phyloP scores from a whole-genome alignment of 2,329 filamentous ascomycete genomes.

The Didymella segeticola region DNA sequence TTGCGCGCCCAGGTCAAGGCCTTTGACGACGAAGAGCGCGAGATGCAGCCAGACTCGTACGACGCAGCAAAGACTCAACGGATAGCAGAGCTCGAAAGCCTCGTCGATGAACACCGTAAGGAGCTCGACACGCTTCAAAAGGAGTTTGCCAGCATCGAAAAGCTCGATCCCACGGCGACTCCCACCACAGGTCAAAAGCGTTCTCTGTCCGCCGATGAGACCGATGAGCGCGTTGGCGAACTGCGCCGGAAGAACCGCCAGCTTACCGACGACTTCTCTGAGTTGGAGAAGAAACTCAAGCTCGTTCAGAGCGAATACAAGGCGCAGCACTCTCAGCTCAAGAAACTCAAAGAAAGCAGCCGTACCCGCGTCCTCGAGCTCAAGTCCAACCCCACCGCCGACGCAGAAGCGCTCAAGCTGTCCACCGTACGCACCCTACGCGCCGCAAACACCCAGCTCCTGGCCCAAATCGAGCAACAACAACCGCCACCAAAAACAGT shows the following conservation, averaged over 20 bases:
- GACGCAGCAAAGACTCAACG: constrained; percentile 77
- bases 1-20: constrained; percentile 89
- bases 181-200: constrained; percentile 66
- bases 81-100: constrained; percentile 80
- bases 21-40: constrained; percentile 83
- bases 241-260: constrained; percentile 87
- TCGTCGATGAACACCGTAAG: constrained; percentile 83
- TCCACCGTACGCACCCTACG: constrained; percentile 78
- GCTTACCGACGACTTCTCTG: constrained; percentile 77
- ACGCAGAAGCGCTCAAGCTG: constrained; percentile 83
- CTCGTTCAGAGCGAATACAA: constrained; percentile 78
- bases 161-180: constrained; percentile 44
- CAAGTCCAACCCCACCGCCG: constrained; percentile 88
- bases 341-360: constrained; percentile 68
- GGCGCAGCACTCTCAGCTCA: constrained; percentile 75
- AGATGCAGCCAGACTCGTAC: constrained; percentile 79
- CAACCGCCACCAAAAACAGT: constrained; percentile 58
- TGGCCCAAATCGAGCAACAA: constrained; percentile 70
- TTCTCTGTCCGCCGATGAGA: constrained; percentile 61
- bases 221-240: constrained; percentile 77
- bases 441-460: constrained; percentile 82
- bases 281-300: constrained; percentile 72
- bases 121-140: constrained; percentile 78
- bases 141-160: constrained; percentile 74
- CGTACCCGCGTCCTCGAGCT: constrained; percentile 85